Conservation (phyloP, 371 early-diverging fungal species). For the Zancudomyces culisetae region DNA sequence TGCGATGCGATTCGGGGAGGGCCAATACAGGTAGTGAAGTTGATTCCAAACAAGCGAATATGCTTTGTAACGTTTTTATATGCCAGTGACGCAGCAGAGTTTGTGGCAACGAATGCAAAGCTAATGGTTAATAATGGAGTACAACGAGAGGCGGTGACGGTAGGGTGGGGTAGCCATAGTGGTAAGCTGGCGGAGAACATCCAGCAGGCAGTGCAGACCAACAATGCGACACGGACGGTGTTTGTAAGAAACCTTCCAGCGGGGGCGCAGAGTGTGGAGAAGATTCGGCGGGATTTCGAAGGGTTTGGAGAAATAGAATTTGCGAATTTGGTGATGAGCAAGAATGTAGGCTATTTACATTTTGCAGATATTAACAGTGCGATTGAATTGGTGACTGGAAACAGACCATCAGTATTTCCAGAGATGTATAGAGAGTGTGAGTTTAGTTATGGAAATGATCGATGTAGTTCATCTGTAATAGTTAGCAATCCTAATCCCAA, state of each 20-base stretch:
- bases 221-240: background rate
- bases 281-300: background rate
- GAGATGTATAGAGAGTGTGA: background rate
- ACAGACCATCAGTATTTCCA: background rate
- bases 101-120: background rate
- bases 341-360: background rate
- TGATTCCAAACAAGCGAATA: background rate
- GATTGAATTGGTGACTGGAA: background rate
- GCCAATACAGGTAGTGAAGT: background rate
- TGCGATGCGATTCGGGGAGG: constrained; percentile 3
- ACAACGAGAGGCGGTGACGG: background rate
- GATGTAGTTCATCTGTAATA: background rate
- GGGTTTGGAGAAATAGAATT: constrained; percentile 4
- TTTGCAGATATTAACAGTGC: constrained; percentile 3
- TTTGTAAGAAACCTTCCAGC: background rate
- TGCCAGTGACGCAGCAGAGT: background rate
- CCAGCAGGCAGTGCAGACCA: background rate
- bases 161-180: constrained; percentile 4
- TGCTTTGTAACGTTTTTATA: constrained; percentile 3
- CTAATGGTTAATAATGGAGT: too few relatives aligned
- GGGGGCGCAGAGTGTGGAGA: background rate
- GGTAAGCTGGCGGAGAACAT: background rate
- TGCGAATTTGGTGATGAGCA: background rate
- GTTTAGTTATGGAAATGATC: background rate
- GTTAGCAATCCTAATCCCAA: background rate